Base-by-base conservation (phyloP, 495 filamentous ascomycete genomes). In the Penicillium roqueforti region DNA sequence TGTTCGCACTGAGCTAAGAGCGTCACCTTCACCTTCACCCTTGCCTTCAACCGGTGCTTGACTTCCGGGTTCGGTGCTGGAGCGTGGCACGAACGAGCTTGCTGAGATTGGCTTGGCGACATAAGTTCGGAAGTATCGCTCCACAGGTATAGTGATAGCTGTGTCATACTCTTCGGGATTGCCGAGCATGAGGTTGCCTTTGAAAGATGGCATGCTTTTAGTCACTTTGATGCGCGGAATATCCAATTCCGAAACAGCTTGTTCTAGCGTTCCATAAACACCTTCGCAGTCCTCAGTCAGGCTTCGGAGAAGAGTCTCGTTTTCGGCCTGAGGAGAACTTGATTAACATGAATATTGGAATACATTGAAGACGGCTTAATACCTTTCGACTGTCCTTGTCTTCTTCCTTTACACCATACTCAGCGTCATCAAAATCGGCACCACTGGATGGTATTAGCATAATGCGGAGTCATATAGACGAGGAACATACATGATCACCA, bases 401-500 rank as follows among this genome's bases (percentile, higher is more conserved):
- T 68, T 99, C 92, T 74, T 99, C 92, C 68, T 92, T 95, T 62
- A 89, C 87, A 25, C 92, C 91, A 62, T 84, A 96, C 28, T 96
- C 91, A 4, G 83, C 64, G 72, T 97, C 95, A 59, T 99, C 91
- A 67, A 97, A 97, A 70, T 99, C 93, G 23, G 92, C 80, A 6
- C 93, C 93, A 47, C 91, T 95, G 56, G n/a, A 25, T 11, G 40
- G 40, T n/a, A 49, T 78, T 65, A 79, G 67, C 44, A 34, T 11
- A 48, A 28, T 14, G 5, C n/a, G 20, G 8, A 26, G 34, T 8
- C n/a, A 22, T 6, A 4, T 1, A 14, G 6, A 5, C 3, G 2
- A 13, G 6, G 16, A 6, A 81, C 87, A 69, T 67, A 93, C 91
- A 98, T 69, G 18, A 97, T 68, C 9, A 84, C 73, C 37, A 97